These are phyloP conservation scores for Nicotiana knightiana DNA, from an alignment of 257 asterid species.

Conservation along the genomic window DNA sequence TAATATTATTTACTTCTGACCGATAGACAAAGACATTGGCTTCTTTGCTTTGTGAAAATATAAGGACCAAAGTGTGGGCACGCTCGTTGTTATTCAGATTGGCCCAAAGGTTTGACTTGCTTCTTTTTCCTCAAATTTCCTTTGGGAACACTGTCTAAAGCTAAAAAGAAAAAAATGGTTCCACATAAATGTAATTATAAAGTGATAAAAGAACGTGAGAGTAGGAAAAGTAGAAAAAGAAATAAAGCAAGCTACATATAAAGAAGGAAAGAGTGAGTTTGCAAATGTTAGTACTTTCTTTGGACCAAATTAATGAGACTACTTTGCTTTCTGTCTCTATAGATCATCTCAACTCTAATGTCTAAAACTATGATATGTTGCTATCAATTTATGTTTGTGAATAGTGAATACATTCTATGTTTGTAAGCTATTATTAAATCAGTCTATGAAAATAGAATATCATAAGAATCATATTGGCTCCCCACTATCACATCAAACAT, in stretches of 20 bases:
- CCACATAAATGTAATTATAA: too few relatives aligned
- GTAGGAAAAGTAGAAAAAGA: too few relatives aligned
- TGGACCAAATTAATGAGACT: not conserved
- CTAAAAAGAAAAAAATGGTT: not conserved
- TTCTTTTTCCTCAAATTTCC: not conserved
- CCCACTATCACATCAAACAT: too few relatives aligned
- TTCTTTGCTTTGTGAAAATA: not conserved
- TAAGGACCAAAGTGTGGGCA: conserved; percentile 20
- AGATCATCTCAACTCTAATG: not conserved
- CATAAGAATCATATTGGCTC: not conserved
- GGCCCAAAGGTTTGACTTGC: conserved; percentile 27
- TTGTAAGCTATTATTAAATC: not conserved
- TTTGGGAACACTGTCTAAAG: not conserved
- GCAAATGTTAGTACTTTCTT: conserved; percentile 2
- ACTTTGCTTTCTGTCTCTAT: conserved; percentile 6
- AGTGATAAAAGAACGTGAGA: too few relatives aligned
- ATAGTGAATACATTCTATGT: not conserved
- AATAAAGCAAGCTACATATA: not conserved
- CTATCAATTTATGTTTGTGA: not conserved
- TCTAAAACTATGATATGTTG: too few relatives aligned
- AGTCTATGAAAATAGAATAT: conserved; percentile 23
- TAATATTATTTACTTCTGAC: conserved; percentile 4
- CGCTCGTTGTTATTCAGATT: conserved; percentile 14
- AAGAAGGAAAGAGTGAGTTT: not conserved
- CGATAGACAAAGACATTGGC: conserved; percentile 1